Evolutionary conservation across 441 rosid genomes (phyloP), one percentile per base, ranked within the genome.

Genomic region (Populus hybrid): DNA sequence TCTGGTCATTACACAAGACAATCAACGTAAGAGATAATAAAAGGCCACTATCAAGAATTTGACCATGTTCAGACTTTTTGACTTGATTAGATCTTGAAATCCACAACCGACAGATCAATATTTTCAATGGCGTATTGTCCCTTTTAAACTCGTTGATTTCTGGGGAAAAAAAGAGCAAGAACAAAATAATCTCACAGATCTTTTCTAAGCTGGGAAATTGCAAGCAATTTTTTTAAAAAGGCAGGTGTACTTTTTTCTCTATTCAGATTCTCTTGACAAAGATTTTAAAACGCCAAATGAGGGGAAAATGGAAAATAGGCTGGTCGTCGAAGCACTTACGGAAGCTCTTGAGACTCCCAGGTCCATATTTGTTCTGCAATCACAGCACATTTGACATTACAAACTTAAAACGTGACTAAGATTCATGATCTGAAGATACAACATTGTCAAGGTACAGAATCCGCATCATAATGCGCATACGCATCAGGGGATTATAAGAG

Each of bases 321-420:
- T 23, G 68, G 21, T 20, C 11, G 53, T 11, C 1, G 61, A 53
- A 68, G 1, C 21, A 79, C 94, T 89, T 80, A 89, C 92, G 92
- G 85, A 9, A 74, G 81, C 80, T 81, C 83, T 83, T 85, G 68
- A 90, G 85, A 78, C 90, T 89, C 26, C 94, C 94, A 29, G 88
- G 85, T 53, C 94, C 94, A 69, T 83, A 88, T 3, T 50, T 75
- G 6, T 71, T 81, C 90, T 88, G 90, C 63, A 83, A 82, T 31
- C 77, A 78, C 35, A 81, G 64, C 69, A 65, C 21, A n/a, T 18
- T 71, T 26, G 45, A n/a, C n/a, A 31, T 12, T 8, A 71, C 2
- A 29, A 1, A 7, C 10, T 8, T 3, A 64, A 42, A 56, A 64
- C 12, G 9, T 4, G 29, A 11, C 12, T 26, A 59, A 12, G 61